phyloP scores from a whole-genome alignment of 306 rosid genomes.

The Castanospermum australe region DNA sequence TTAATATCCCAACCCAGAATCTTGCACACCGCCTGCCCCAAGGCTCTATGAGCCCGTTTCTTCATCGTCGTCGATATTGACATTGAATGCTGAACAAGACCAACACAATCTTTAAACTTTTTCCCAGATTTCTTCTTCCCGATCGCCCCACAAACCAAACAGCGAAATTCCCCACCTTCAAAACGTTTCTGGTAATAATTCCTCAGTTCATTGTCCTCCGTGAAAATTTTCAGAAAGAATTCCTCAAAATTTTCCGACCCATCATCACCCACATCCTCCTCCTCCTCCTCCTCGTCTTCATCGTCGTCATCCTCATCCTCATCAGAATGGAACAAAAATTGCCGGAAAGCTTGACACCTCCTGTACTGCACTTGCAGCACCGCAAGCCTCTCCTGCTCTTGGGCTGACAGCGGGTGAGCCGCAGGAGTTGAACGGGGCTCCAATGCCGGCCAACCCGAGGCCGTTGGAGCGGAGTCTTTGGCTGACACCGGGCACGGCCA shows the following conservation, averaged over 20 bases:
- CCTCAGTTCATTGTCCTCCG: constrained; percentile 51
- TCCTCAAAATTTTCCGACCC: constrained; percentile 32
- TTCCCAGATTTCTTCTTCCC: constrained; percentile 55
- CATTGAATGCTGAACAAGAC: constrained; percentile 61
- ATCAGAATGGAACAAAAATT: constrained; percentile 21
- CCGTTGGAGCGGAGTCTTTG: not conserved
- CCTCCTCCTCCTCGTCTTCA: not conserved
- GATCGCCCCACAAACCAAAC: constrained; percentile 61
- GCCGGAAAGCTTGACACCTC: constrained; percentile 38
- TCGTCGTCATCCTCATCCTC: not conserved
- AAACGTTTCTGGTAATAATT: constrained; percentile 46
- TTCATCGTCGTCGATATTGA: constrained; percentile 35
- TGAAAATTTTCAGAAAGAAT: constrained; percentile 44
- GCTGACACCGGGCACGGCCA: constrained; percentile 38
- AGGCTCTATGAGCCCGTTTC: constrained; percentile 57
- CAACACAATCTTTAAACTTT: constrained; percentile 51
- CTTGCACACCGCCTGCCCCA: constrained; percentile 59
- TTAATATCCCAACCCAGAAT: constrained; percentile 78
- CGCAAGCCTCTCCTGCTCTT: constrained; percentile 19
- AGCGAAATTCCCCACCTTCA: constrained; percentile 59
- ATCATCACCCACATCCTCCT: not conserved
- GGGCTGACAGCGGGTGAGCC: not conserved
- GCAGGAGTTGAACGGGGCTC: constrained; percentile 4
- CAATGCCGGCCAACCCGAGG: constrained; percentile 32
- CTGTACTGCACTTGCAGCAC: constrained; percentile 38